A percentile compares a stretch with the other conserved stretches of the same genome.
phyloP scores from a whole-genome alignment of 371 early-diverging fungal genomes.

The Mucor irregularis region DNA sequence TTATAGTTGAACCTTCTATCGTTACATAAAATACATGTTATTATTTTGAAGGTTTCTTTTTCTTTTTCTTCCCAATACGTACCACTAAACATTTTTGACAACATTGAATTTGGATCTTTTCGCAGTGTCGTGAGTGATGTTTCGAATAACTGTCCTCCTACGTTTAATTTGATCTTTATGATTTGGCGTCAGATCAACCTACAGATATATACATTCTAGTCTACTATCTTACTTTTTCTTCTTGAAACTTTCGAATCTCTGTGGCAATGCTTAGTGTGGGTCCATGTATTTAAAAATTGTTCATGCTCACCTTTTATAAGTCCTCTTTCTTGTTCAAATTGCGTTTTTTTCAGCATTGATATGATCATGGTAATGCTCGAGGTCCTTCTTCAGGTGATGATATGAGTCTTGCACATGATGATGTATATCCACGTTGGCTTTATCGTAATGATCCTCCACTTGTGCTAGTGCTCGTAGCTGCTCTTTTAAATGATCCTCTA shows the following conservation, averaged over 20 bases:
- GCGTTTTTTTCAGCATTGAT: constrained; percentile 23
- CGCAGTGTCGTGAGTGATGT: constrained; percentile 39
- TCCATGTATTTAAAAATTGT: too few species aligned
- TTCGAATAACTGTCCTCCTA: constrained; percentile 43
- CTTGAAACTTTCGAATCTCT: constrained; percentile 31
- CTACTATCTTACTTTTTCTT: constrained; percentile 40
- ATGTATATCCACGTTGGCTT: constrained; percentile 26
- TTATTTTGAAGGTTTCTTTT: neutral
- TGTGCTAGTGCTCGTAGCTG: constrained; percentile 28
- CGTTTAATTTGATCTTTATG: constrained; percentile 42
- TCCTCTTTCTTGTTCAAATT: constrained; percentile 29
- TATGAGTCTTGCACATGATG: constrained; percentile 24
- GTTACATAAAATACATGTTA: neutral
- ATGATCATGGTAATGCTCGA: constrained; percentile 16
- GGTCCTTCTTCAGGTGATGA: constrained; percentile 18
- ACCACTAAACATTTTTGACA: constrained; percentile 41
- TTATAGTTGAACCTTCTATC: constrained; percentile 6
- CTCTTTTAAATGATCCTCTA: constrained; percentile 23
- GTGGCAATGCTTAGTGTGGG: too few species aligned
- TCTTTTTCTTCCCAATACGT: neutral
- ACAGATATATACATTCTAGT: too few species aligned
- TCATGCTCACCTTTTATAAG: constrained; percentile 21
- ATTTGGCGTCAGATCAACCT: too few species aligned
- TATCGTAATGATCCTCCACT: constrained; percentile 30
- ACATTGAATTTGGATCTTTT: constrained; percentile 39